A percentile compares a stretch with the other conserved stretches of the same genome.
These are phyloP conservation scores for Raphanus hybrid DNA, from an alignment of 441 rosid genomes.

Conservation along the genomic window DNA sequence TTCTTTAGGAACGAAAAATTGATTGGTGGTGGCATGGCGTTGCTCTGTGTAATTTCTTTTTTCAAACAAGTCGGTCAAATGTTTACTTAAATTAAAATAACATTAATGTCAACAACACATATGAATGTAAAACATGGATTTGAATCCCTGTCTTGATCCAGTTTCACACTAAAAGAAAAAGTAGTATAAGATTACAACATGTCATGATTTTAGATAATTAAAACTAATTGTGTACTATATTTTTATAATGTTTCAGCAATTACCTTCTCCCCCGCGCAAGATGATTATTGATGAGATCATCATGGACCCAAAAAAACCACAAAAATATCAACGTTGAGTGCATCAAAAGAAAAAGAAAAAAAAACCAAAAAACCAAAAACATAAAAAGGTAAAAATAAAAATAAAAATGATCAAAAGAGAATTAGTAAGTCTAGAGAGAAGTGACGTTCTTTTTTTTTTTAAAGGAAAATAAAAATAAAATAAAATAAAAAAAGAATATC, in stretches of 20 bases:
- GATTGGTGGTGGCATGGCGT: background rate
- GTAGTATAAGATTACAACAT: background rate
- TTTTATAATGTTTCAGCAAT: constrained; percentile 3
- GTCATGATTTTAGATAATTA: background rate
- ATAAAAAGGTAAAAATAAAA: background rate
- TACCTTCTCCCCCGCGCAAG: constrained; percentile 48
- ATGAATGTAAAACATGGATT: constrained; percentile 1
- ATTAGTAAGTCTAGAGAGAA: constrained; percentile 23
- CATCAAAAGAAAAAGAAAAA: constrained; percentile 4
- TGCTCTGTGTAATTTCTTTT: background rate
- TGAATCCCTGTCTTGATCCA: background rate
- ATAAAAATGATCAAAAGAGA: background rate
- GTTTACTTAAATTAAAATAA: background rate
- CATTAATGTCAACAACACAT: background rate
- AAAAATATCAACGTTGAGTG: constrained; percentile 38
- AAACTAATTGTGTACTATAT: background rate
- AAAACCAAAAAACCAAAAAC: background rate
- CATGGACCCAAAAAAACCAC: constrained; percentile 53
- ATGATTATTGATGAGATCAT: constrained; percentile 70
- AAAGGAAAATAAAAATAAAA: background rate
- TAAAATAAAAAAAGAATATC: background rate
- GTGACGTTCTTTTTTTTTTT: constrained; percentile 1
- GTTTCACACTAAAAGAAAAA: background rate
- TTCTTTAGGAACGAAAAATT: background rate
- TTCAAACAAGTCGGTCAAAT: background rate